phyloP scores from a whole-genome alignment of 257 asterid genomes.

The Solanum pinnatisectum region DNA sequence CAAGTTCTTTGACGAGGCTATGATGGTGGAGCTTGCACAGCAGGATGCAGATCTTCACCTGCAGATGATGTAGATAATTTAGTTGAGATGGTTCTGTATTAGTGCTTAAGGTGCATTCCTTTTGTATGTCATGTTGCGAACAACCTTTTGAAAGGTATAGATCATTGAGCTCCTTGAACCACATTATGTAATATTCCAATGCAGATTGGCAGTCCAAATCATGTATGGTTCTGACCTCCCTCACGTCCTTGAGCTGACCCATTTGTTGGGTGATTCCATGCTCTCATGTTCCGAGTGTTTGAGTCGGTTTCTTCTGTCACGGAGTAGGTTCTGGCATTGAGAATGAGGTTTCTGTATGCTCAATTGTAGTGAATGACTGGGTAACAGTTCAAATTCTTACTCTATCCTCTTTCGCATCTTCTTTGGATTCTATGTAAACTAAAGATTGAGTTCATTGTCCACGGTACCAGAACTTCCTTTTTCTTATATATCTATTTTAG shows the following conservation, averaged over 20 bases:
- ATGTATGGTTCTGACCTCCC: not conserved
- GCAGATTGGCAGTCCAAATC: not conserved
- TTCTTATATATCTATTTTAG: not conserved
- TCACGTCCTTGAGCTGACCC: not conserved
- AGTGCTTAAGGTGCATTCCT: not conserved
- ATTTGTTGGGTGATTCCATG: not conserved
- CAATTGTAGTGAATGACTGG: not conserved
- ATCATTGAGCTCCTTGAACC: not conserved
- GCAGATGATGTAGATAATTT: constrained; percentile 40
- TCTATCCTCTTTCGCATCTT: not conserved
- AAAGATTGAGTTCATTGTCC: not conserved
- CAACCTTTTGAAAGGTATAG: not conserved
- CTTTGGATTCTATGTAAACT: not conserved
- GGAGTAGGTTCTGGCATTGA: not conserved
- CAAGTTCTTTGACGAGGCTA: constrained; percentile 91
- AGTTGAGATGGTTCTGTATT: not conserved
- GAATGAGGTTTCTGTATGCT: not conserved
- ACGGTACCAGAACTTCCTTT: not conserved
- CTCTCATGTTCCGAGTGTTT: not conserved
- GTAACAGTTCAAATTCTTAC: not conserved
- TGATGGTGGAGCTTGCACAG: constrained; percentile 92
- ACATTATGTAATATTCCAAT: not conserved
- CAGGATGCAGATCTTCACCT: constrained; percentile 88
- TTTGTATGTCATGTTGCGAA: not conserved
- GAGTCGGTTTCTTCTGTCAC: not conserved